Base-by-base conservation (phyloP, 306 rosid genomes). In the Chamaecrista fasciculata region DNA sequence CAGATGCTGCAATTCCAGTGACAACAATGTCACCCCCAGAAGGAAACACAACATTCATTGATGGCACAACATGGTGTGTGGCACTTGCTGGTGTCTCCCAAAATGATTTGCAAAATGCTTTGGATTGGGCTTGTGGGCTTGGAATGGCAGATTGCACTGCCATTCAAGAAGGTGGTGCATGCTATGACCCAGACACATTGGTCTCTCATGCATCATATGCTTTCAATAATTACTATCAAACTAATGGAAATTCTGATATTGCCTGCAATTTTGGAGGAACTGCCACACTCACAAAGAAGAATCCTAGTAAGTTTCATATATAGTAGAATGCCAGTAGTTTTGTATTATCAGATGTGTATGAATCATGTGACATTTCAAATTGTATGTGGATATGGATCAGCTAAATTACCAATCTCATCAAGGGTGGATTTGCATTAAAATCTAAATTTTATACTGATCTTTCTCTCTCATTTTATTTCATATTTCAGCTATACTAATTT, bases 181-280 rank as follows among this genome's bases (percentile, higher is more conserved):
- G 99, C 61, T 94, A 18, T 42, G 61, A 94, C 25, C 99, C 97
- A 1, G 79, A 94, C 70, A 91, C 96, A 1, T 84, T 94, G 0
- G 15, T 91, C 25, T 88, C 99, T 71, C 99, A 91, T 89, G 96
- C 99, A 3, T 94, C 99, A 49, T 91, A 34, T 80, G 97, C 99
- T 48, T 94, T 94, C 81, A 91, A 94, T 58, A 79, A 19, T 65
- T 94, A 76, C 57, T 91, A 87, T 74, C 97, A 94, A 25, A 77
- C 80, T 26, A 94, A 94, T 79, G 99, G 96, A 0, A 91, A 94
- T 66, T 94, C 99, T 71, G 97, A 91, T 81, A 71, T 94, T 59
- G 96, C 99, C 49, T 94, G 97, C 86, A 94, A 91, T 63, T 94
- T 94, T 39, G 99, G 99, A 44, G 99, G 99, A 53, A 81, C 95